These are phyloP conservation scores for Abelmoschus esculentus DNA, from an alignment of 345 rosid genomes.

Conservation along the genomic window DNA sequence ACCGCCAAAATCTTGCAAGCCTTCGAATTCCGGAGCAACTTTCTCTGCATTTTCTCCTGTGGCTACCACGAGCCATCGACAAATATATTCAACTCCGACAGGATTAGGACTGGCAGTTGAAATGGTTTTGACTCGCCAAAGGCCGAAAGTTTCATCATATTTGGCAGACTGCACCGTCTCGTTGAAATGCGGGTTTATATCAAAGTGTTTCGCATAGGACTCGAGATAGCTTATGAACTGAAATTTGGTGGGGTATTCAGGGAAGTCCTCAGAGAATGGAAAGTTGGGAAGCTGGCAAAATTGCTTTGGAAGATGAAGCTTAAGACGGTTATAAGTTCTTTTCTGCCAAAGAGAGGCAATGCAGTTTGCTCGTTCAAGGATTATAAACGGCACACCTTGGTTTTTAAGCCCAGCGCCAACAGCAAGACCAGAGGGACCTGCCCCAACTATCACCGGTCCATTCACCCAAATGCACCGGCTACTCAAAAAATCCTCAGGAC, in stretches of 20 bases:
- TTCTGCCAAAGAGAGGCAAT: conserved; percentile 87
- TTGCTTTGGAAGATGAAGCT: conserved; percentile 83
- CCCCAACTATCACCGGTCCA: conserved; percentile 85
- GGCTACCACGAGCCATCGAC: conserved; percentile 80
- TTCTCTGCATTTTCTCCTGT: conserved; percentile 88
- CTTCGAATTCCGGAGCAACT: conserved; percentile 69
- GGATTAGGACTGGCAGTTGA: conserved; percentile 25
- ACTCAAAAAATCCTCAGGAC: conserved; percentile 27
- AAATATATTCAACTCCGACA: conserved; percentile 62
- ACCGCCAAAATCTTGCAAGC: conserved; percentile 52
- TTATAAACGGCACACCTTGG: conserved; percentile 68
- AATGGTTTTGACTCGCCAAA: conserved; percentile 66
- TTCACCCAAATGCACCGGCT: conserved; percentile 72
- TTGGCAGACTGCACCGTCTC: conserved; percentile 67
- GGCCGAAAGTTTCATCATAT: conserved; percentile 52
- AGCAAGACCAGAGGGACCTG: conserved; percentile 80
- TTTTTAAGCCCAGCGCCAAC: conserved; percentile 55
- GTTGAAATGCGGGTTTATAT: conserved; percentile 53
- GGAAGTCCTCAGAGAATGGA: conserved; percentile 60
- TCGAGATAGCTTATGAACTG: conserved; percentile 73
- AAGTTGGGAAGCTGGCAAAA: conserved; percentile 62
- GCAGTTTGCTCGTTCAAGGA: conserved; percentile 70
- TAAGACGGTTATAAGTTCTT: conserved; percentile 72
- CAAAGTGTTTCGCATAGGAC: conserved; percentile 51
- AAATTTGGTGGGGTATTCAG: conserved; percentile 64